These are phyloP conservation scores for Aphanomyces euteiches DNA, from an alignment of 352 stramenopile species.

Conservation along the genomic window DNA sequence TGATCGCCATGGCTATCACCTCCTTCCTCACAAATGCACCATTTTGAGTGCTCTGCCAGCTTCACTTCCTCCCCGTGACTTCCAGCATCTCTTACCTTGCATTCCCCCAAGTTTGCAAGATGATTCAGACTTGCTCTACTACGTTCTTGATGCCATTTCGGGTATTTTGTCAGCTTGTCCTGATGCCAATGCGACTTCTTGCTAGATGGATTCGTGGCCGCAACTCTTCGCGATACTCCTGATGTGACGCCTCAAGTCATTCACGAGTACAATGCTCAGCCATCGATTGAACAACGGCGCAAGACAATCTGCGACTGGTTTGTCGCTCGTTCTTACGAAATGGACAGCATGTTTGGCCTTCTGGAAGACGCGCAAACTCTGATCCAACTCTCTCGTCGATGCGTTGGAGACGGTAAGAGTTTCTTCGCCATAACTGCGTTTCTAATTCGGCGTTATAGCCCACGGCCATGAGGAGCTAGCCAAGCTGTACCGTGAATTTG, in stretches of 20 bases:
- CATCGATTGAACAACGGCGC: neutral
- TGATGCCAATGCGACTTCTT: neutral
- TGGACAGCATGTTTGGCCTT: constrained; percentile 26
- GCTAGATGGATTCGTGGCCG: neutral
- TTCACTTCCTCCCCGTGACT: neutral
- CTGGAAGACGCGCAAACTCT: constrained; percentile 14
- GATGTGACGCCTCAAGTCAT: constrained; percentile 5
- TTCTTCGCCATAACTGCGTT: neutral
- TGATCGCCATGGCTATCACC: neutral
- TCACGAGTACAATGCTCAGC: neutral
- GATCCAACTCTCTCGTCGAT: neutral
- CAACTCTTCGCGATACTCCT: neutral
- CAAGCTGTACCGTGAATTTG: neutral
- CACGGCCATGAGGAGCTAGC: neutral
- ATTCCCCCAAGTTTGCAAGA: neutral
- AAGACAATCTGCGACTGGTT: constrained; percentile 12
- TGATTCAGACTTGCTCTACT: neutral
- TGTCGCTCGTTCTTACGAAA: constrained; percentile 3
- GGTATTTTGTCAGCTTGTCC: neutral
- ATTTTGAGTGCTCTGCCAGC: constrained; percentile 3
- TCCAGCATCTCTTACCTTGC: constrained; percentile 13
- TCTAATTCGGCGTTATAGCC: neutral
- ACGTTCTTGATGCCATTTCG: neutral
- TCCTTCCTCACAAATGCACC: neutral
- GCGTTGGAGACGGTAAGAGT: constrained; percentile 3